These are phyloP conservation scores for Linaria vulgaris DNA, from an alignment of 257 asterid genomes.

Conservation along the genomic window DNA sequence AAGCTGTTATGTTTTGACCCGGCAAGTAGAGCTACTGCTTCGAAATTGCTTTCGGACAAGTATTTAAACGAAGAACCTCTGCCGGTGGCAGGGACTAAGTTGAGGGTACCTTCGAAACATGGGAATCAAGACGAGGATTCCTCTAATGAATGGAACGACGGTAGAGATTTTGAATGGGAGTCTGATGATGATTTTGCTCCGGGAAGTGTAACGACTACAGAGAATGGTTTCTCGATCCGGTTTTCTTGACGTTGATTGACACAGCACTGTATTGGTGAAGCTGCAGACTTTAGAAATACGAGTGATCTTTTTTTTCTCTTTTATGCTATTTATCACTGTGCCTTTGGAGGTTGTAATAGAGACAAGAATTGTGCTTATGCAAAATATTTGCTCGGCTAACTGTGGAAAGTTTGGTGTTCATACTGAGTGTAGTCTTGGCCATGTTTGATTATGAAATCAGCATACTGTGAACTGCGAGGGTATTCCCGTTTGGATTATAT, in stretches of 20 bases:
- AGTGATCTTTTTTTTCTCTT: not conserved
- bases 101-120: conserved; percentile 68
- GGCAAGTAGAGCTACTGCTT: conserved; percentile 64
- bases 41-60: conserved; percentile 77
- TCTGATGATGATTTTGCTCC: conserved; percentile 83
- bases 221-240: conserved; percentile 63
- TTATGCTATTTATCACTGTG: not conserved
- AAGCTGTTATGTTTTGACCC: conserved; percentile 75
- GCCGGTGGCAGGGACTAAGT: conserved; percentile 57
- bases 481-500: too few species aligned
- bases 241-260: conserved; percentile 41
- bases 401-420: not conserved
- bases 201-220: conserved; percentile 39
- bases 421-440: not conserved
- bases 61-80: conserved; percentile 83
- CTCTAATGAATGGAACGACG: conserved; percentile 48
- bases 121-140: conserved; percentile 56
- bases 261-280: not conserved
- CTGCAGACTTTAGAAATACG: too few species aligned
- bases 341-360: not conserved
- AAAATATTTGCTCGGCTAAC: not conserved
- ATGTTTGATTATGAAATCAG: not conserved
- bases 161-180: conserved; percentile 53
- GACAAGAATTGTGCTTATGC: not conserved
- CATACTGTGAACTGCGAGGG: not conserved